Conservation (phyloP, 768 basidiomycete genomes). For the Termitomyces titanicus region DNA sequence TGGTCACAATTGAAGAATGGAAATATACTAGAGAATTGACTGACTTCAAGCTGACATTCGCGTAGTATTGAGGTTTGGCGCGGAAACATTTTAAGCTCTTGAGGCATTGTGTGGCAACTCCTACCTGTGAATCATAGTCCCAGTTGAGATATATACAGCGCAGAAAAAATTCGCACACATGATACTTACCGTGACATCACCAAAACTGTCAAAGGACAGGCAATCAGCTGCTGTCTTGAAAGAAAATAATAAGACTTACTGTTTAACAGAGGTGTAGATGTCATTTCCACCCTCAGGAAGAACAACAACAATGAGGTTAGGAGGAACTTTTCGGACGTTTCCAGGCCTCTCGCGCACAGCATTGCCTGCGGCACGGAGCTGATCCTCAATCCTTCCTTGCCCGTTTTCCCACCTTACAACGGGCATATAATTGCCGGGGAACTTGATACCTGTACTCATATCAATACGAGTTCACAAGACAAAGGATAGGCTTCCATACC, state of each 20-base stretch:
- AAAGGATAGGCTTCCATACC: conserved; percentile 39
- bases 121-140: conserved; percentile 39
- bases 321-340: conserved; percentile 25
- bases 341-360: conserved; percentile 38
- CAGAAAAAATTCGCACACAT: background rate
- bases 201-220: conserved; percentile 49
- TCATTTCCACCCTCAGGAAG: conserved; percentile 75
- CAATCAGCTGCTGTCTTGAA: background rate
- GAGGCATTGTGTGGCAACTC: conserved; percentile 78
- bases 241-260: conserved; percentile 43
- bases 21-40: background rate
- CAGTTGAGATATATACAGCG: background rate
- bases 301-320: conserved; percentile 61
- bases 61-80: conserved; percentile 75
- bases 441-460: conserved; percentile 49
- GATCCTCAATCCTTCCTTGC: conserved; percentile 50
- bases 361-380: conserved; percentile 49
- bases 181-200: conserved; percentile 53
- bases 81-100: conserved; percentile 61
- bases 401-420: conserved; percentile 54
- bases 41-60: conserved; percentile 78
- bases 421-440: conserved; percentile 35
- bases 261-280: conserved; percentile 74
- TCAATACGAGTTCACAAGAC: background rate
- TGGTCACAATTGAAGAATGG: background rate